A percentile compares a stretch with the other conserved stretches of the same genome.
Conservation (phyloP, 2,329 filamentous ascomycete species). For the Hypoxylon sp. region DNA sequence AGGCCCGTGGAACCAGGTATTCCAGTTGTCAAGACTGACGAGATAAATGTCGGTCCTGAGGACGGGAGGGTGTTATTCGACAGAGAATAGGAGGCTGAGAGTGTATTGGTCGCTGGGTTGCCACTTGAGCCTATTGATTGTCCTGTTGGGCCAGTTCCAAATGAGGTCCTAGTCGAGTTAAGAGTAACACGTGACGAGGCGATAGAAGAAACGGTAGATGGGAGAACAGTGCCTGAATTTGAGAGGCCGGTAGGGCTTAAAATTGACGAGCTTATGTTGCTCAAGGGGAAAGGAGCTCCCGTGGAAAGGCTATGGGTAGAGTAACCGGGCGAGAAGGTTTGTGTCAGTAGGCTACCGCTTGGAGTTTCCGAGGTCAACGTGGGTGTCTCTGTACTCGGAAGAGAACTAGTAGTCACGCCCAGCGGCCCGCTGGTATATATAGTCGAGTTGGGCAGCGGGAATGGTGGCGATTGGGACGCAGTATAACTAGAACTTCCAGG, state of each 20-base stretch:
- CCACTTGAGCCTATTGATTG: constrained; percentile 20
- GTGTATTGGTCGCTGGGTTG: constrained; percentile 1
- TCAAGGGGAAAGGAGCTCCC: constrained; percentile 35
- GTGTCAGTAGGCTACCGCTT: constrained; percentile 23
- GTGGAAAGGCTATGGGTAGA: constrained; percentile 27
- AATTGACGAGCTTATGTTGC: constrained; percentile 26
- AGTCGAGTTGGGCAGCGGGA: constrained; percentile 45
- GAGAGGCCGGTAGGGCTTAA: constrained; percentile 26
- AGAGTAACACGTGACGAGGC: background rate
- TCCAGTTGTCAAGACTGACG: constrained; percentile 10
- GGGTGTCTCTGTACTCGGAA: constrained; percentile 9
- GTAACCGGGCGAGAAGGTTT: constrained; percentile 1
- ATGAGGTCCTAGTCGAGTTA: constrained; percentile 9
- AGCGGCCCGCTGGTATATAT: constrained; percentile 27
- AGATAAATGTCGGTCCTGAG: constrained; percentile 13
- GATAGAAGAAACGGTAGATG: constrained; percentile 5
- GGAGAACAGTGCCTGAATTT: constrained; percentile 18
- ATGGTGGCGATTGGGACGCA: constrained; percentile 35
- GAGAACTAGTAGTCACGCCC: constrained; percentile 11
- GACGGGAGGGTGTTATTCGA: constrained; percentile 27
- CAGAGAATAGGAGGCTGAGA: constrained; percentile 17
- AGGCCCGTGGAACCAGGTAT: background rate
- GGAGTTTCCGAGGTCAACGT: constrained; percentile 14
- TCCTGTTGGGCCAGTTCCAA: constrained; percentile 11
- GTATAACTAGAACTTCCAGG: constrained; percentile 19